Percentiles rank a stretch among this genome's conserved stretches.
phyloP scores from a whole-genome alignment of 2,329 filamentous ascomycete species.

The Paradendryphiella salina region DNA sequence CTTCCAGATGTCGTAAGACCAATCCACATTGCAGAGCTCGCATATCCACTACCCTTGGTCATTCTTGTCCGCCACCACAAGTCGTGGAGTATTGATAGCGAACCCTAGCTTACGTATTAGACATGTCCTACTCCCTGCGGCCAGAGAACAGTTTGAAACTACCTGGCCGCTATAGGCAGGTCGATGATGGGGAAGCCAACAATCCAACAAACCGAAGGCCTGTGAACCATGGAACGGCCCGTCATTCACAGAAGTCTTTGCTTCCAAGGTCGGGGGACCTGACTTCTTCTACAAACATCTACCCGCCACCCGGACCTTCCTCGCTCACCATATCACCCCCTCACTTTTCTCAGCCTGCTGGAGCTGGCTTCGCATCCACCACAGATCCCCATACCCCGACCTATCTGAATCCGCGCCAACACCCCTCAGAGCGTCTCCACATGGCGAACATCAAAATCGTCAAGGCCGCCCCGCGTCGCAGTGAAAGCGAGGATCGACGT shows the following conservation, averaged over 20 bases:
- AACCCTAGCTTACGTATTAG: background rate
- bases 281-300: background rate
- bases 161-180: background rate
- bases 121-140: conserved; percentile 7
- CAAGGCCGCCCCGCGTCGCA: background rate
- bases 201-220: background rate
- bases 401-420: background rate
- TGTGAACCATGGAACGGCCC: background rate
- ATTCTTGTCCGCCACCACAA: background rate
- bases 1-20: too few relatives aligned
- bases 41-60: background rate
- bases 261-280: background rate
- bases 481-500: background rate
- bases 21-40: background rate
- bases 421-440: background rate
- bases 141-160: conserved; percentile 4
- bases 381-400: background rate
- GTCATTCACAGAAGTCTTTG: background rate
- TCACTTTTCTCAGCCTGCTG: background rate
- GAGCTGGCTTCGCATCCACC: background rate
- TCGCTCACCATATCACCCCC: background rate
- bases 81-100: background rate
- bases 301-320: background rate
- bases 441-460: conserved; percentile 12
- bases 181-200: background rate